phyloP scores from a whole-genome alignment of 2,329 filamentous ascomycete genomes.

The Penicillium sp. region DNA sequence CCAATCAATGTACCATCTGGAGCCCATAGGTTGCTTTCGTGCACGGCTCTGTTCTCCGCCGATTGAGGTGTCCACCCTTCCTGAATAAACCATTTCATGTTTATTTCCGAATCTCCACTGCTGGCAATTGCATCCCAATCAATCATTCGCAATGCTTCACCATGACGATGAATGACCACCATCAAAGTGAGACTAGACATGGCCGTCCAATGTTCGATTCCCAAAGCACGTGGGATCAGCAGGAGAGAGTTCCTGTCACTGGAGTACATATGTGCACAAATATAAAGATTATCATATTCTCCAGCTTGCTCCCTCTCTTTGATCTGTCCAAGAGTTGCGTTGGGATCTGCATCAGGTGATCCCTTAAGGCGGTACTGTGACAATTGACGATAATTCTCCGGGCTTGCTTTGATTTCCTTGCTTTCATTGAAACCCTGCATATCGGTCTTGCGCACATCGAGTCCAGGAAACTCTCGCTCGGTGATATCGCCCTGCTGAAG shows the following conservation, averaged over 20 bases:
- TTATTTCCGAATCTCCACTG: conserved; percentile 17
- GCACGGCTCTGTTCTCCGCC: conserved; percentile 46
- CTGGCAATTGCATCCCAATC: conserved; percentile 28
- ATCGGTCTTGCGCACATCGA: conserved; percentile 54
- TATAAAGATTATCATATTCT: conserved; percentile 54
- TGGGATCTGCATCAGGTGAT: conserved; percentile 34
- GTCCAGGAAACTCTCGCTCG: conserved; percentile 38
- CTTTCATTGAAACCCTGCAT: conserved; percentile 51
- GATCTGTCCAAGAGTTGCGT: conserved; percentile 13
- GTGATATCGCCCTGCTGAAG: conserved; percentile 26
- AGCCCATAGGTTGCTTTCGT: conserved; percentile 50
- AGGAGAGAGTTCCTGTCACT: conserved; percentile 58
- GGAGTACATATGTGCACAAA: conserved; percentile 59
- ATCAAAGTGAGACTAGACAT: conserved; percentile 52
- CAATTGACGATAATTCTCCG: conserved; percentile 43
- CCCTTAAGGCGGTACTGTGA: conserved; percentile 49
- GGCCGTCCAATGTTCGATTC: conserved; percentile 38
- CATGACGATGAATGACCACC: conserved; percentile 49
- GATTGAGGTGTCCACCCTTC: conserved; percentile 50
- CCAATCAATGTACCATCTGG: conserved; percentile 46
- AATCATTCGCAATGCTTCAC: conserved; percentile 43
- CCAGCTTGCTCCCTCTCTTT: conserved; percentile 29
- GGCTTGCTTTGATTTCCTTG: conserved; percentile 24
- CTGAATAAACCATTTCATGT: conserved; percentile 50
- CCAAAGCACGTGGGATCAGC: conserved; percentile 53